Evolutionary conservation across 2,329 filamentous ascomycete genomes (phyloP).

Genomic region (Paecilomyces sp.): DNA sequence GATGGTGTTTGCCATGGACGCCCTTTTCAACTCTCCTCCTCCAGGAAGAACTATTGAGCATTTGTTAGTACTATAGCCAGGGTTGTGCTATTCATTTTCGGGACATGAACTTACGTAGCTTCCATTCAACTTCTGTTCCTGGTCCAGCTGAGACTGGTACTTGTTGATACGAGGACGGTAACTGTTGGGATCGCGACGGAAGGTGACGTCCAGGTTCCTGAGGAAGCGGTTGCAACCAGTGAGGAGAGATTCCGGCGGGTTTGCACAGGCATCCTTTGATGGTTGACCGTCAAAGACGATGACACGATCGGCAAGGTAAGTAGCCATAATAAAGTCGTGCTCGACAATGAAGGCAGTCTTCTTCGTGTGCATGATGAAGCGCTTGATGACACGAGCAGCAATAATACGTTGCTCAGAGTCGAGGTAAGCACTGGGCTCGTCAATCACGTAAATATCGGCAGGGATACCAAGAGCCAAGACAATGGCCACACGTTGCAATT

Average conservation of each 20-base stretch:
- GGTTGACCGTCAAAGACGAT: conserved; percentile 97
- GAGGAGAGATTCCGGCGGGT: conserved; percentile 81
- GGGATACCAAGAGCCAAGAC: conserved; percentile 92
- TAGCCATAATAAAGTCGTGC: conserved; percentile 99
- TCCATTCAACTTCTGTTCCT: conserved; percentile 88
- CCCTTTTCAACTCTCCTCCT: conserved; percentile 71
- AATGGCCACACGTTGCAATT: conserved; percentile 98
- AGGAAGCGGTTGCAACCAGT: conserved; percentile 96
- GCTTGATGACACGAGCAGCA: conserved; percentile 94
- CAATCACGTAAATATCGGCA: conserved; percentile 96
- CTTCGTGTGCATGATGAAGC: conserved; percentile 99
- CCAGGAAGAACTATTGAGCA: conserved; percentile 76
- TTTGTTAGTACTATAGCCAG: conserved; percentile 4
- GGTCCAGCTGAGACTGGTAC: conserved; percentile 86
- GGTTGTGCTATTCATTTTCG: neutral
- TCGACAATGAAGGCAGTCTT: conserved; percentile 99
- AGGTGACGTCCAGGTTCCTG: conserved; percentile 94
- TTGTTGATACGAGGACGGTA: conserved; percentile 99
- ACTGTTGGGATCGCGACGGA: conserved; percentile 94
- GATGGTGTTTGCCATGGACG: conserved; percentile 39
- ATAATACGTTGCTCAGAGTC: conserved; percentile 99
- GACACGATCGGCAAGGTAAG: conserved; percentile 79
- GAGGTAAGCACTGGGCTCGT: conserved; percentile 94
- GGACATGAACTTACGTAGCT: conserved; percentile 65
- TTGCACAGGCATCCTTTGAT: conserved; percentile 79